Evolutionary conservation across 2,329 filamentous ascomycete genomes (phyloP), one percentile per base, ranked within the genome.

Genomic region (Fusarium goolgardi): DNA sequence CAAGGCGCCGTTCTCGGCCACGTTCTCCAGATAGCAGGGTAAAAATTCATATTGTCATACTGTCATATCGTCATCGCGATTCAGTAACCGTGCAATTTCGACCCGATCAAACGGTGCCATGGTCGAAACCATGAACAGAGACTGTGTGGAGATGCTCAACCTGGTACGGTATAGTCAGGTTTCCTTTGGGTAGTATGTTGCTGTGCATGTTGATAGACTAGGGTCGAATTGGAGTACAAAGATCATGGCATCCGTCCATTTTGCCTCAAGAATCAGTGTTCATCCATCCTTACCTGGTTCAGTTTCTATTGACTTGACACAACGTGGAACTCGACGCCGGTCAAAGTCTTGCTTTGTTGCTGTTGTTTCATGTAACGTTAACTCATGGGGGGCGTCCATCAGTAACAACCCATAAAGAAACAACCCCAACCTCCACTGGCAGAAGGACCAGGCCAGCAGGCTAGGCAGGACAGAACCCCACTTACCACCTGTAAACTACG

Each of bases 331-430:
- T 40, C 18, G 47, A 51, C 23, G 10, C 18, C 21, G 27, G 32
- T 12, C 32, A 25, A 25, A 50, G 46, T 21, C 21, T 50, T 50
- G 49, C 41, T 54, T 54, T 49, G 67, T 58, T 41, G 55, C 53
- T 67, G 45, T 44, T 56, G 46, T 54, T 47, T 63, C 69, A 74
- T 74, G 72, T 74, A 74, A 74, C 72, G 72, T 74, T 74, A 74
- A 74, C 72, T 61, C 66, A 56, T 61, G 62, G 53, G 47, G 39
- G 35, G 35, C n/a, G n/a, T 13, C 35, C 39, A 56, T 35, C 57
- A 57, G 63, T 45, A 61, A 57, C 56, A 29, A 29, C 40, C 63
- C 65, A 71, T 65, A 65, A 71, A 51, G 58, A 56, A 65, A 39
- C 35, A 39, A 39, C n/a, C 34, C 34, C 52, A 50, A 56, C 44